Percentiles rank a stretch among this genome's conserved stretches.
These are phyloP conservation scores for Acanthamoeba castellanii DNA, from an alignment of 208 protist genomes.

Conservation along the genomic window DNA sequence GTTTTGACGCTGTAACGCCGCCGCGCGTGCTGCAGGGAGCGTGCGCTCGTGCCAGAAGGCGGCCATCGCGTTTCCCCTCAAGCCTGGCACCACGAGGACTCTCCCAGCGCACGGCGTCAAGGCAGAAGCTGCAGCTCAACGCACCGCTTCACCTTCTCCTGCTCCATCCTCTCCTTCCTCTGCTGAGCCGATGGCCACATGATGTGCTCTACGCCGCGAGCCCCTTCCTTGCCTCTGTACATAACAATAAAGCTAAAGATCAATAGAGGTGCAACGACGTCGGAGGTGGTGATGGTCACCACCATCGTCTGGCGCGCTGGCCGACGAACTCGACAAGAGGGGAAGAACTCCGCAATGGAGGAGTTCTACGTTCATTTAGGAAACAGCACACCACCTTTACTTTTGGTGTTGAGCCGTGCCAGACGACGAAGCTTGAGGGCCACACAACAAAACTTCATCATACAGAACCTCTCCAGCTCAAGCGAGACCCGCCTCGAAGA, in stretches of 20 bases:
- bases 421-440: too few relatives aligned
- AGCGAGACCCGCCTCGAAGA: neutral
- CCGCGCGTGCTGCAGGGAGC: neutral
- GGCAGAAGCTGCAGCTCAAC: neutral
- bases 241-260: neutral
- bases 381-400: too few relatives aligned
- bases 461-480: too few relatives aligned
- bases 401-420: too few relatives aligned
- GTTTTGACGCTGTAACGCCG: too few relatives aligned
- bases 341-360: too few relatives aligned
- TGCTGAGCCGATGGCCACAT: neutral
- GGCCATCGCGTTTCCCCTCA: slow-evolving; percentile 35
- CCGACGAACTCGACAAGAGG: too few relatives aligned
- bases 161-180: neutral
- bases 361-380: neutral
- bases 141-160: too few relatives aligned
- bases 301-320: neutral
- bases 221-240: neutral
- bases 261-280: too few relatives aligned
- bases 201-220: neutral
- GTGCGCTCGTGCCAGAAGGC: slow-evolving; percentile 66
- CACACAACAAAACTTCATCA: too few relatives aligned
- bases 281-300: too few relatives aligned
- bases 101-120: neutral
- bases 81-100: neutral